phyloP scores from a whole-genome alignment of 306 rosid species.

The Chamaecrista fasciculata region DNA sequence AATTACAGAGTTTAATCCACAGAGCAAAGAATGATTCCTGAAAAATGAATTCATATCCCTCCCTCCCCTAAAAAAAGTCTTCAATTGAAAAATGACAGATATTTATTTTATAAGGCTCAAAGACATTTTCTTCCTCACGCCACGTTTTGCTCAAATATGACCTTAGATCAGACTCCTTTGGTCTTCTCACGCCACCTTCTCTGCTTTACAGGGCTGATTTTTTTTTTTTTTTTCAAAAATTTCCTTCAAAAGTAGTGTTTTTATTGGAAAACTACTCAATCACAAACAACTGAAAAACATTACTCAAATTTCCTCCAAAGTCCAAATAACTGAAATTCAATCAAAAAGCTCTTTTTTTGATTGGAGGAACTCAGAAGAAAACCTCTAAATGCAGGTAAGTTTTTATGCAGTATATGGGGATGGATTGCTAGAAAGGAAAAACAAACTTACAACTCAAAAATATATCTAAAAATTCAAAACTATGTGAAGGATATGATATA shows the following conservation, averaged over 20 bases:
- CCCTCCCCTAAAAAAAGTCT: neutral
- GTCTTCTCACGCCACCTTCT: too few species aligned
- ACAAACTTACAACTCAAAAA: neutral
- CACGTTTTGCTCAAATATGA: too few species aligned
- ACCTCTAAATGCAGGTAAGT: neutral
- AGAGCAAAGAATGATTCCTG: neutral
- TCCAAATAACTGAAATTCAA: neutral
- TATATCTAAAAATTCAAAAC: neutral
- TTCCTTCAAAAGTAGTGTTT: neutral
- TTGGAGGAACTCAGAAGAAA: too few species aligned
- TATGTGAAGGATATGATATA: conserved; percentile 22
- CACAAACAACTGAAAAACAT: neutral
- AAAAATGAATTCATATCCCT: neutral
- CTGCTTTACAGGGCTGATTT: too few species aligned
- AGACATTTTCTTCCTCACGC: too few species aligned
- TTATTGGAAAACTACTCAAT: neutral
- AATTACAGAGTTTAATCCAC: too few species aligned
- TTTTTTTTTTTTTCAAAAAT: too few species aligned
- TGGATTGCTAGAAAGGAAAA: conserved; percentile 2
- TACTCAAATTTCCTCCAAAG: neutral
- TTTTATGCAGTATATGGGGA: neutral
- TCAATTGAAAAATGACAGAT: too few species aligned
- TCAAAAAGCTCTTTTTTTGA: neutral
- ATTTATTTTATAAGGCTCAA: too few species aligned
- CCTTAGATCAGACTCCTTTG: too few species aligned